Evolutionary conservation across 768 basidiomycete genomes (phyloP).

Genomic region (Lenzites betulinus): DNA sequence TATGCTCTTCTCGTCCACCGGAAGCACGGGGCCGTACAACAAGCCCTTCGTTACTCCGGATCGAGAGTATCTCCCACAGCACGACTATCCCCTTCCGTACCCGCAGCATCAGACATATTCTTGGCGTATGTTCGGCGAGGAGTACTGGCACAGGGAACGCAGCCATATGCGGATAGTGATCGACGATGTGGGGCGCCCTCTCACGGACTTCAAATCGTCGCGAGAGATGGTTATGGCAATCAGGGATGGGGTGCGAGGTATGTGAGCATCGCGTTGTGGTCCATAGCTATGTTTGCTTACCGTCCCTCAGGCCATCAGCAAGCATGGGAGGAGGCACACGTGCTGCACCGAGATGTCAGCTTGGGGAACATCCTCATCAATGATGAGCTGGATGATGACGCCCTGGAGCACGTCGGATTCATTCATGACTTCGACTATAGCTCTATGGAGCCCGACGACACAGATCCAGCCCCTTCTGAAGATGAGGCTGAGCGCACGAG

Average conservation of each 20-base stretch:
- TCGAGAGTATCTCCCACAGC: not conserved
- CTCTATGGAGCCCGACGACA: not conserved
- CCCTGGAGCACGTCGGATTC: constrained; percentile 1
- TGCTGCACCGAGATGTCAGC: constrained; percentile 26
- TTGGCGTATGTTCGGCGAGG: not conserved
- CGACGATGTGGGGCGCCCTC: constrained; percentile 1
- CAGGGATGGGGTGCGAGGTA: constrained; percentile 3
- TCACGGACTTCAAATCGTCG: constrained; percentile 8
- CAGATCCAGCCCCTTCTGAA: not conserved
- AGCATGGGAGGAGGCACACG: constrained; percentile 7
- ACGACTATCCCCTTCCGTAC: not conserved
- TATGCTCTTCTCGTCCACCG: not conserved
- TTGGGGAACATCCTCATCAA: constrained; percentile 24
- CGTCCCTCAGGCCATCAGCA: constrained; percentile 13
- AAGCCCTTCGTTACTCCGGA: not conserved
- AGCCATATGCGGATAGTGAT: constrained; percentile 16
- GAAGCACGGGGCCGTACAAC: not conserved
- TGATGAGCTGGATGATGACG: not conserved
- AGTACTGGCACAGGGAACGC: constrained; percentile 1
- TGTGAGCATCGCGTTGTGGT: not conserved
- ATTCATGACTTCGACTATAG: constrained; percentile 12
- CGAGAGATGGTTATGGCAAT: constrained; percentile 6
- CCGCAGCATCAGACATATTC: constrained; percentile 5
- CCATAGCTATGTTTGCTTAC: not conserved
- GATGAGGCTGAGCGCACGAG: not conserved